Evolutionary conservation across 768 basidiomycete genomes (phyloP).

Genomic region (Mycena albidolilacea): DNA sequence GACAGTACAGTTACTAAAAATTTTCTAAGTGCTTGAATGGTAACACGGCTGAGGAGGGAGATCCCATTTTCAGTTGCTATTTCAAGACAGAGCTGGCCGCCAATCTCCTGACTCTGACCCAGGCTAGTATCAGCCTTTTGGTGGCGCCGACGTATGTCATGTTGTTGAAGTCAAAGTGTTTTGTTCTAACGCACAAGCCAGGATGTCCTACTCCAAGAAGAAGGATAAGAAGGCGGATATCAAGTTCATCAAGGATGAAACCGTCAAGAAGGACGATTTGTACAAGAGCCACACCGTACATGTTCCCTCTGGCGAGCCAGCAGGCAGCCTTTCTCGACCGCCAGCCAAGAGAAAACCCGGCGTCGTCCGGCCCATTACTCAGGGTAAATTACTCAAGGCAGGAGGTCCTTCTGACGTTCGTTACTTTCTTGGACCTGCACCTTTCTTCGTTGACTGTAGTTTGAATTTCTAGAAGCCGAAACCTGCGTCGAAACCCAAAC

Average conservation of each 20-base stretch:
- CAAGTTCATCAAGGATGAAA: constrained; percentile 92
- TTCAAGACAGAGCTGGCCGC: constrained; percentile 97
- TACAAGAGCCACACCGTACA: constrained; percentile 96
- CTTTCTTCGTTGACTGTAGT: constrained; percentile 12
- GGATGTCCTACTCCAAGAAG: constrained; percentile 94
- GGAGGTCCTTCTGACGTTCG: constrained; percentile 80
- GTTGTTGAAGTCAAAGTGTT: constrained; percentile 2
- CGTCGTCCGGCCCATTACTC: constrained; percentile 86
- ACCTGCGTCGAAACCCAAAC: constrained; percentile 66
- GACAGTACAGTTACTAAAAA: constrained; percentile 12
- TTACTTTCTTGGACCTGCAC: constrained; percentile 6
- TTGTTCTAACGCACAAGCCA: constrained; percentile 47
- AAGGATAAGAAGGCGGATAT: constrained; percentile 94
- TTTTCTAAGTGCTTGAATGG: constrained; percentile 78
- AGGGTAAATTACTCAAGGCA: constrained; percentile 83
- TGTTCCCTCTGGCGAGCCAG: constrained; percentile 90
- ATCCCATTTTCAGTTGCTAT: constrained; percentile 90
- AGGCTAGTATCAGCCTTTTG: constrained; percentile 78
- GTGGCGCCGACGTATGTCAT: constrained; percentile 82
- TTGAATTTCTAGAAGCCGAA: constrained; percentile 62
- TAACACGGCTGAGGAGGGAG: constrained; percentile 90
- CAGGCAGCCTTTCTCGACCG: constrained; percentile 85
- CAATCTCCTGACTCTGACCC: constrained; percentile 85
- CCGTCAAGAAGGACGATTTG: constrained; percentile 78
- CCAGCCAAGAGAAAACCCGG: constrained; percentile 91